These are phyloP conservation scores for Trametes hirsuta DNA, from an alignment of 1,284 basidiomycete genomes.

Conservation along the genomic window DNA sequence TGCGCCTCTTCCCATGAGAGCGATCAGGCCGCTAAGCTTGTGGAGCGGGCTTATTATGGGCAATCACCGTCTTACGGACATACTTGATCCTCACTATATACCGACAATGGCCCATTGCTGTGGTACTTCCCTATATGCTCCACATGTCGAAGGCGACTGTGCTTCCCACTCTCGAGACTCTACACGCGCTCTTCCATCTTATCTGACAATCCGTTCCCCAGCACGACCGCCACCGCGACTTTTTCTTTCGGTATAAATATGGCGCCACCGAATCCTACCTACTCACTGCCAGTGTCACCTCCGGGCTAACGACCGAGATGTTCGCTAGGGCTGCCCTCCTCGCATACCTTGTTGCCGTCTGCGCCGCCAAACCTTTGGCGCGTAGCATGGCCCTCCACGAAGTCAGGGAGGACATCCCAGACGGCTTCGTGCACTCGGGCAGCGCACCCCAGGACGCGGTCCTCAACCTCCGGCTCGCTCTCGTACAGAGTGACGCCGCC, in stretches of 20 bases:
- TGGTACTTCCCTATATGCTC: slow-evolving; percentile 1
- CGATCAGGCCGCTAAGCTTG: not conserved
- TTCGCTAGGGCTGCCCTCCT: slow-evolving; percentile 6
- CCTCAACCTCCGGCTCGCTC: slow-evolving; percentile 31
- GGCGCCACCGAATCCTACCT: not conserved
- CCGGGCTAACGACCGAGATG: slow-evolving; percentile 8
- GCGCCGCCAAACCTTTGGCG: slow-evolving; percentile 10
- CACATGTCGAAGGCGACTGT: slow-evolving; percentile 5
- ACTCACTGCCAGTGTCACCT: not conserved
- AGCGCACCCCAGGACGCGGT: slow-evolving; percentile 21
- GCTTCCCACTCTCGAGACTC: slow-evolving; percentile 5
- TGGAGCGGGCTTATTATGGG: not conserved
- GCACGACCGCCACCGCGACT: not conserved
- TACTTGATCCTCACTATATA: not conserved
- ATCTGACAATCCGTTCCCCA: not conserved
- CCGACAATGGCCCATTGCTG: slow-evolving; percentile 13
- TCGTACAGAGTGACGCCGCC: slow-evolving; percentile 30
- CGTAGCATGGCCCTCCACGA: slow-evolving; percentile 28
- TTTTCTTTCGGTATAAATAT: slow-evolving; percentile 1
- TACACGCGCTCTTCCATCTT: not conserved
- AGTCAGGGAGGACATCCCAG: slow-evolving; percentile 19
- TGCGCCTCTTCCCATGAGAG: slow-evolving; percentile 3
- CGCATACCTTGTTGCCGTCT: slow-evolving; percentile 4
- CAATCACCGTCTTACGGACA: not conserved
- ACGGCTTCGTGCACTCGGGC: slow-evolving; percentile 25